Conservation (phyloP, 2,329 filamentous ascomycete species). For the Akanthomyces muscarius region DNA sequence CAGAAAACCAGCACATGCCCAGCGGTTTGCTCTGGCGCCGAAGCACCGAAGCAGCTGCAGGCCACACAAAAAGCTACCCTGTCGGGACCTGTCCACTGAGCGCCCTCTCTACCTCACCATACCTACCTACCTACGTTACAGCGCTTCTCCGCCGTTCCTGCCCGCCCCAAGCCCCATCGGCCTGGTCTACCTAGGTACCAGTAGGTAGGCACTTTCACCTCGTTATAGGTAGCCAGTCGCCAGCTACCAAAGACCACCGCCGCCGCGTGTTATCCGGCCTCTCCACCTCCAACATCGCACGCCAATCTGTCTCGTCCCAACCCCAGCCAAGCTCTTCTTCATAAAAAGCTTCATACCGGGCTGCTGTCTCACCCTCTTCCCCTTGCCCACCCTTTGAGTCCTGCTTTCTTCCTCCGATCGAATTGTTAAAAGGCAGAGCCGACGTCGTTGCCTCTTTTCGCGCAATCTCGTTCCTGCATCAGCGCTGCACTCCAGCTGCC, state of each 20-base stretch:
- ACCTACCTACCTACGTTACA: not conserved
- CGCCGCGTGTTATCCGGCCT: not conserved
- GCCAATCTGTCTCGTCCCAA: not conserved
- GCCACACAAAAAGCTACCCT: too few species aligned
- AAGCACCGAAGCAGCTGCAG: not conserved
- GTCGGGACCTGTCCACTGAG: not conserved
- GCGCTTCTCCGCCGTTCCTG: not conserved
- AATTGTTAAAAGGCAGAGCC: not conserved
- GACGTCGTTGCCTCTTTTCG: not conserved
- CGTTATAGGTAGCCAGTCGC: not conserved
- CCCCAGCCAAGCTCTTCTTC: not conserved
- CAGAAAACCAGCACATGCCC: too few species aligned
- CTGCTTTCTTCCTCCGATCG: not conserved
- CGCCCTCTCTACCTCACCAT: too few species aligned
- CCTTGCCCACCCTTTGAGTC: not conserved
- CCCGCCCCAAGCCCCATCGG: not conserved
- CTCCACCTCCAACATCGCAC: not conserved
- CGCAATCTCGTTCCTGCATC: not conserved
- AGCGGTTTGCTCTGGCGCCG: not conserved
- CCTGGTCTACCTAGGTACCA: not conserved
- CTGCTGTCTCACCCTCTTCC: not conserved
- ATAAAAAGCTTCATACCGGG: constrained; percentile 8
- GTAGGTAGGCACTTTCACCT: not conserved
- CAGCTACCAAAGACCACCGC: not conserved
- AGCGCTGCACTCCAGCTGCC: not conserved